These are phyloP conservation scores for Candida ascalaphidarum DNA, from an alignment of 805 yeast genomes.

Conservation along the genomic window DNA sequence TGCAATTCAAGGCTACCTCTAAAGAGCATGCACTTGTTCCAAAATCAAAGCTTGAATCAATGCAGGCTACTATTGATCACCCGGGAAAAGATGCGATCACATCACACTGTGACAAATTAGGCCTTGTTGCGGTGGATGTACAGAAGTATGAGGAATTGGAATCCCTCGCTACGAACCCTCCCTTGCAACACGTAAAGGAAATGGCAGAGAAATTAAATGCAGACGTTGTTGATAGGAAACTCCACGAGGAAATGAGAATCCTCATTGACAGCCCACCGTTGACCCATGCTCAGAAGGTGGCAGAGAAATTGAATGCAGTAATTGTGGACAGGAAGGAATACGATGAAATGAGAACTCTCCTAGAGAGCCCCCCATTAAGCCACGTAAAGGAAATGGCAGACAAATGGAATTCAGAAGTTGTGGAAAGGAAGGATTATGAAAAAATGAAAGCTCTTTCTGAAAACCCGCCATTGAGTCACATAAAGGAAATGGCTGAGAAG, in stretches of 20 bases:
- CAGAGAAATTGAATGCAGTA: constrained; percentile 1
- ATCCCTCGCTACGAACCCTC: constrained; percentile 5
- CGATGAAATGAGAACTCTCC: not conserved
- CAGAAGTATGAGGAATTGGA: not conserved
- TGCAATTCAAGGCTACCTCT: constrained; percentile 3
- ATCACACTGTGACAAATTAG: constrained; percentile 1
- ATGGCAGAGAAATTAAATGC: no score
- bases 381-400: constrained; percentile 5
- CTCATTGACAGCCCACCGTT: no score
- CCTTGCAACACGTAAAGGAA: constrained; percentile 5
- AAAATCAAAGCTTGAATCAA: constrained; percentile 1
- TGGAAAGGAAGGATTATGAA: constrained; percentile 6
- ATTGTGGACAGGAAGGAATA: not conserved
- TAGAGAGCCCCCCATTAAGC: constrained; percentile 6
- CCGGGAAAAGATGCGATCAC: not conserved
- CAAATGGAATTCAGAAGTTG: no score
- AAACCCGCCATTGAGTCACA: constrained; percentile 4
- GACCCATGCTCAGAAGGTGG: no score
- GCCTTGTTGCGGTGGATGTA: not conserved
- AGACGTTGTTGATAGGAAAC: no score
- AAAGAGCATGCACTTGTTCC: constrained; percentile 2
- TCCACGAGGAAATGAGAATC: no score
- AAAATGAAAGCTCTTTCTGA: constrained; percentile 2
- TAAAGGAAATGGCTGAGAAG: constrained; percentile 1
- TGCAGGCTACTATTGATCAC: constrained; percentile 3